These are phyloP conservation scores for Arxiozyma telluris DNA, from an alignment of 1,139 yeast genomes.

Conservation along the genomic window DNA sequence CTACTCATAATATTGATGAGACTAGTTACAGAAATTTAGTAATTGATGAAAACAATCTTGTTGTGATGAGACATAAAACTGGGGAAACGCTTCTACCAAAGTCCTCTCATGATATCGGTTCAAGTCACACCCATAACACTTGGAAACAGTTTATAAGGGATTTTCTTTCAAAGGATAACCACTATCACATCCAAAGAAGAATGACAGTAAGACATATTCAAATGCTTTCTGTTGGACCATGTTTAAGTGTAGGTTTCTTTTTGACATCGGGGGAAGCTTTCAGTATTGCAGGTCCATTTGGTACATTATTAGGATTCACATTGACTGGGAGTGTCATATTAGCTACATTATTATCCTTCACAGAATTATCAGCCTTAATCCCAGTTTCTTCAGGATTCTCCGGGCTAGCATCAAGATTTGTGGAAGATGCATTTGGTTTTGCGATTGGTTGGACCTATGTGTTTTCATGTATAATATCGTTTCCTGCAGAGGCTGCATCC, in stretches of 20 bases:
- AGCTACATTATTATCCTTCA: conserved; percentile 61
- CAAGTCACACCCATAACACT: not conserved
- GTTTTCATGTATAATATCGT: conserved; percentile 61
- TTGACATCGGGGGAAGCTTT: conserved; percentile 68
- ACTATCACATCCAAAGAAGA: conserved; percentile 38
- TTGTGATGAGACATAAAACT: conserved; percentile 3
- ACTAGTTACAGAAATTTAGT: conserved; percentile 18
- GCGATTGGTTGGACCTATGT: conserved; percentile 74
- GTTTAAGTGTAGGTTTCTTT: conserved; percentile 73
- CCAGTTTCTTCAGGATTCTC: conserved; percentile 77
- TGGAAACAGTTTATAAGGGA: not conserved
- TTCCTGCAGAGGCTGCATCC: conserved; percentile 72
- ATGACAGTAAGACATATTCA: conserved; percentile 63
- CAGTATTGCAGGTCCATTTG: conserved; percentile 73
- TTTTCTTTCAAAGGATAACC: not conserved
- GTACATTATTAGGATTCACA: conserved; percentile 59
- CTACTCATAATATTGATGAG: conserved; percentile 15
- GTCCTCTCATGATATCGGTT: not conserved
- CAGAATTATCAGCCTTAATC: conserved; percentile 76
- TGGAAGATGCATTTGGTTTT: conserved; percentile 79
- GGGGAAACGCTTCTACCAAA: not conserved
- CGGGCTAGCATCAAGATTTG: conserved; percentile 67
- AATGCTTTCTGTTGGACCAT: conserved; percentile 74
- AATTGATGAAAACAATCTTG: conserved; percentile 14
- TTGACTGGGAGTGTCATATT: conserved; percentile 59